Percentiles rank a stretch among this genome's conserved stretches.
phyloP scores from a whole-genome alignment of 352 stramenopile species.

The Thalassiosira hispida region DNA sequence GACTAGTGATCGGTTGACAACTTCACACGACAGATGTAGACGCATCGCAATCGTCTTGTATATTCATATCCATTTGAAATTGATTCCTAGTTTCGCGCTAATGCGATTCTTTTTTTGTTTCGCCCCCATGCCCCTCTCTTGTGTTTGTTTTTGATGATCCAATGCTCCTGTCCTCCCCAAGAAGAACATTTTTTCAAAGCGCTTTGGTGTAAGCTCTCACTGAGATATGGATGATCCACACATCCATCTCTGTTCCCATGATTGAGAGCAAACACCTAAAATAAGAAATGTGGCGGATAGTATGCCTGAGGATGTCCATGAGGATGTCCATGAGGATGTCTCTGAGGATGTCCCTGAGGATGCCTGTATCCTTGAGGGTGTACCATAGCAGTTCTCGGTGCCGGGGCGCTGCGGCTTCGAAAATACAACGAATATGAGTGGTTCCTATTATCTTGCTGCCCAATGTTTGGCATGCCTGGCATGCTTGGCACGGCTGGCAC shows the following conservation, averaged over 20 bases:
- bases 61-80: constrained; percentile 12
- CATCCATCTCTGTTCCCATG: neutral
- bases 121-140: neutral
- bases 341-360: neutral
- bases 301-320: constrained; percentile 5
- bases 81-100: neutral
- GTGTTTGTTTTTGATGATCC: neutral
- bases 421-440: constrained; percentile 7
- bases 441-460: constrained; percentile 5
- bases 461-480: constrained; percentile 4
- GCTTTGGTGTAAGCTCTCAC: neutral
- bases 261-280: constrained; percentile 1
- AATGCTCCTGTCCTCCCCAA: neutral
- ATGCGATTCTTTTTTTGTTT: neutral
- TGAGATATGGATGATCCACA: too few relatives aligned
- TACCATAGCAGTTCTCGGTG: constrained; percentile 18
- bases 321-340: neutral
- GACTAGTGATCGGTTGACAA: constrained; percentile 2
- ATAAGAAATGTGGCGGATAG: constrained; percentile 27
- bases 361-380: constrained; percentile 20
- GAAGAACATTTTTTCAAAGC: neutral
- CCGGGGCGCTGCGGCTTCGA: constrained; percentile 31
- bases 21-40: neutral
- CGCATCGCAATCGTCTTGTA: neutral
- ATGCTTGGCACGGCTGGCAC: too few relatives aligned